Conservation (phyloP, 2,329 filamentous ascomycete species). For the Phaeoacremonium minimum region DNA sequence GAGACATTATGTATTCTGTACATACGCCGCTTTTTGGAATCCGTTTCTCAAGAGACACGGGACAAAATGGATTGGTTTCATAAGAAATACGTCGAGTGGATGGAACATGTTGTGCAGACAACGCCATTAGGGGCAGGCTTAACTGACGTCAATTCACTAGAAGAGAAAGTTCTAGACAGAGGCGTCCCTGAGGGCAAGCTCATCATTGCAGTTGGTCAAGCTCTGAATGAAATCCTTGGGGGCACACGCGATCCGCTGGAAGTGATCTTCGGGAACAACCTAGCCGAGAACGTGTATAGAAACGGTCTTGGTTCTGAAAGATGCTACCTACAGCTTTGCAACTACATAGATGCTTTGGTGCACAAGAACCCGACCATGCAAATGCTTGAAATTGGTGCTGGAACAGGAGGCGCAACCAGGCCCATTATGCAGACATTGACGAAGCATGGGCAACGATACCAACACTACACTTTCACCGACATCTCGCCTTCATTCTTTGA, state of each 20-base stretch:
- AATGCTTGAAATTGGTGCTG: conserved; percentile 31
- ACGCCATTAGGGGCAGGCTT: background rate
- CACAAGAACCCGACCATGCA: conserved; percentile 25
- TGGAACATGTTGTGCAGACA: conserved; percentile 7
- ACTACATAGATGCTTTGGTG: conserved; percentile 15
- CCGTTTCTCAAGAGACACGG: conserved; percentile 1
- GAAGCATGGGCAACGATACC: conserved; percentile 9
- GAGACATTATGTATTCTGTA: conserved; percentile 8
- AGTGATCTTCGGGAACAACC: conserved; percentile 19
- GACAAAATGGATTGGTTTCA: conserved; percentile 10
- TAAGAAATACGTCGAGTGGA: conserved; percentile 9
- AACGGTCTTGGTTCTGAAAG: conserved; percentile 13
- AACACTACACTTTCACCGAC: conserved; percentile 30
- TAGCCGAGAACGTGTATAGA: conserved; percentile 17
- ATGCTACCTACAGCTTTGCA: conserved; percentile 11
- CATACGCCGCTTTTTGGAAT: conserved; percentile 8
- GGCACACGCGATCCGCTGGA: conserved; percentile 19
- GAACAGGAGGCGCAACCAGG: conserved; percentile 25
- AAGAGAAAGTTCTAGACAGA: conserved; percentile 5
- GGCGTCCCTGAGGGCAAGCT: conserved; percentile 13
- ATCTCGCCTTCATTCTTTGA: conserved; percentile 32
- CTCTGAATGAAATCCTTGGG: conserved; percentile 17
- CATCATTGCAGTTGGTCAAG: conserved; percentile 14
- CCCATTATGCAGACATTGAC: conserved; percentile 14
- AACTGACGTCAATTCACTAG: conserved; percentile 5